These are phyloP conservation scores for Cucumis melo DNA, from an alignment of 306 rosid genomes.

Conservation along the genomic window DNA sequence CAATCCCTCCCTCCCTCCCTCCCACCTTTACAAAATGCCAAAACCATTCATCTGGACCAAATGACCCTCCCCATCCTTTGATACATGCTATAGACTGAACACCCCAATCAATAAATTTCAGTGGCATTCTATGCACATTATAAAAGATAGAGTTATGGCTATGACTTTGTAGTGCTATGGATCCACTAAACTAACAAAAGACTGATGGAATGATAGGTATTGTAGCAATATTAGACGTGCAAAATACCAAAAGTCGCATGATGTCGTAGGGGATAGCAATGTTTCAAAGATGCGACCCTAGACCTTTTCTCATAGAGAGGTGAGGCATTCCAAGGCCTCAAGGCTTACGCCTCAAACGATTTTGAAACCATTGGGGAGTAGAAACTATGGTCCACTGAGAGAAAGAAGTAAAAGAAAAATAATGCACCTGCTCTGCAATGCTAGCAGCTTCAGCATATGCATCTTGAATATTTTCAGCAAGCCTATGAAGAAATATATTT, in stretches of 20 bases:
- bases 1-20: background rate
- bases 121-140: background rate
- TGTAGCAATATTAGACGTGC: background rate
- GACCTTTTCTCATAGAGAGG: no score
- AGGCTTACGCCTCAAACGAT: no score
- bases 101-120: background rate
- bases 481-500: slow-evolving; percentile 96
- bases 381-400: background rate
- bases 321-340: no score
- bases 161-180: background rate
- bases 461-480: slow-evolving; percentile 98
- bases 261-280: background rate
- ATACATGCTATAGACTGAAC: background rate
- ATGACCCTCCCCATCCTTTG: background rate
- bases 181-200: background rate
- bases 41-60: background rate
- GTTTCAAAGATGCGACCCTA: no score
- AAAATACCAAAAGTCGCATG: background rate
- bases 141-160: background rate
- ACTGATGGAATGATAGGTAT: background rate
- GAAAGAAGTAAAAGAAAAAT: background rate
- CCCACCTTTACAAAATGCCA: background rate
- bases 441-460: slow-evolving; percentile 99
- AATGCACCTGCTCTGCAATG: slow-evolving; percentile 94
- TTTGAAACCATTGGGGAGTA: no score